phyloP scores from a whole-genome alignment of 441 rosid genomes.

The Bocquillonia castaneifolia region DNA sequence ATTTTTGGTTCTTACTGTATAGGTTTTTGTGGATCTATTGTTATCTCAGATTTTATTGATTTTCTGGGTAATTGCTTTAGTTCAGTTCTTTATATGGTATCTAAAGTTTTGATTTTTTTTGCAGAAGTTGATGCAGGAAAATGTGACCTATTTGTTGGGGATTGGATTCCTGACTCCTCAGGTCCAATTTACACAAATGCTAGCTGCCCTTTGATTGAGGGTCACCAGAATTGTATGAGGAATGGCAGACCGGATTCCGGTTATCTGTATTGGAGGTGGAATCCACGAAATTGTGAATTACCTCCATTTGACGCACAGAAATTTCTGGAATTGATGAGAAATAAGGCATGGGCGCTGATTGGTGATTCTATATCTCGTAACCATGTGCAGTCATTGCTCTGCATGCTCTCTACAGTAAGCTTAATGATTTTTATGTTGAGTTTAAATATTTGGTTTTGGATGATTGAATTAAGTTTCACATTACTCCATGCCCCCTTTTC shows the following conservation, averaged over 20 bases:
- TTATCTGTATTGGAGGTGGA: conserved; percentile 86
- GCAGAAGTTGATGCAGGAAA: conserved; percentile 42
- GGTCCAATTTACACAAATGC: conserved; percentile 71
- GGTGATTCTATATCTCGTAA: conserved; percentile 96
- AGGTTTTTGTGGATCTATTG: conserved; percentile 11
- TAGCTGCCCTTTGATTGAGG: conserved; percentile 62
- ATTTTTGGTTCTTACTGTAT: conserved; percentile 16
- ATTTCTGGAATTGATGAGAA: conserved; percentile 71
- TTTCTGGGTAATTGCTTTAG: background rate
- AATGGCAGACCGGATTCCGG: conserved; percentile 80
- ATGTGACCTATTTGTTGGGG: conserved; percentile 69
- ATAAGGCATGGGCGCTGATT: conserved; percentile 71
- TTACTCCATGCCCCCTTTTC: background rate
- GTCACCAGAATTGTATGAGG: conserved; percentile 81
- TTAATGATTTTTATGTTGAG: background rate
- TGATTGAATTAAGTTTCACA: conserved; percentile 5
- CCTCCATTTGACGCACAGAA: conserved; percentile 57
- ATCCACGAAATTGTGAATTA: conserved; percentile 59
- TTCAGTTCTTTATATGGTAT: background rate
- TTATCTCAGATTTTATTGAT: too few relatives aligned
- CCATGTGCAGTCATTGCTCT: conserved; percentile 75
- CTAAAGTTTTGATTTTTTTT: conserved; percentile 6
- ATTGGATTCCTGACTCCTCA: conserved; percentile 69
- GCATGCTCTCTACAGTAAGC: conserved; percentile 75
- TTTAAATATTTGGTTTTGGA: conserved; percentile 12